A percentile compares a stretch with the other conserved stretches of the same genome.
These are phyloP conservation scores for Tephrocybe sp. DNA, from an alignment of 768 basidiomycete species.

Conservation along the genomic window DNA sequence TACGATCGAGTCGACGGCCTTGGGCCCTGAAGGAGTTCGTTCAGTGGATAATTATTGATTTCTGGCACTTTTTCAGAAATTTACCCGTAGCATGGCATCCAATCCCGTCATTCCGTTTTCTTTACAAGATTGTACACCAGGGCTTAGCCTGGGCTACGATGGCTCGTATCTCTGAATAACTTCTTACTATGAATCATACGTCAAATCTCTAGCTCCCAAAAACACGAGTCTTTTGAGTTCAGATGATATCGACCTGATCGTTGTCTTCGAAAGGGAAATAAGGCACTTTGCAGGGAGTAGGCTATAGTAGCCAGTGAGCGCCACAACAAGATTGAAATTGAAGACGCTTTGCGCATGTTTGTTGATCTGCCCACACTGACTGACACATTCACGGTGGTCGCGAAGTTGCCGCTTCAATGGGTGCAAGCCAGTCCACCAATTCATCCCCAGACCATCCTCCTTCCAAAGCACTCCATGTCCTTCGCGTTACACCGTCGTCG, in stretches of 20 bases:
- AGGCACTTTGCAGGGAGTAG: not conserved
- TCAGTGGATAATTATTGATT: too few relatives aligned
- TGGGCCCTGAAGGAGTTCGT: too few relatives aligned
- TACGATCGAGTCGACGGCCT: not conserved
- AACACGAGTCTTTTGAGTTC: too few relatives aligned
- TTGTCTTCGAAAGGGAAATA: too few relatives aligned
- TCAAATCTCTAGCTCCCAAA: too few relatives aligned
- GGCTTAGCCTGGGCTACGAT: too few relatives aligned
- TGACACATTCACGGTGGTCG: too few relatives aligned
- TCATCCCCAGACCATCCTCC: slow-evolving; percentile 47
- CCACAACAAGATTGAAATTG: not conserved
- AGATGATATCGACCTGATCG: too few relatives aligned
- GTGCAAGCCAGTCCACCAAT: slow-evolving; percentile 67
- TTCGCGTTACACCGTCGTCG: slow-evolving; percentile 86
- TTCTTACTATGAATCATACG: too few relatives aligned
- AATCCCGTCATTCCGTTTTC: not conserved
- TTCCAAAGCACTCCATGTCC: slow-evolving; percentile 74
- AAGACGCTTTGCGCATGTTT: slow-evolving; percentile 14
- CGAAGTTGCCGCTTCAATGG: slow-evolving; percentile 40
- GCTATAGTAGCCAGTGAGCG: not conserved
- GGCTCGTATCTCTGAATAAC: too few relatives aligned
- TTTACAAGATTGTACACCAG: too few relatives aligned
- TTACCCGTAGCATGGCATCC: not conserved
- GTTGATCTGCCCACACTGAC: not conserved
- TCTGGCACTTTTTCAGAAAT: too few relatives aligned